phyloP scores from a whole-genome alignment of 257 asterid species.

The Solanum clarkiae region DNA sequence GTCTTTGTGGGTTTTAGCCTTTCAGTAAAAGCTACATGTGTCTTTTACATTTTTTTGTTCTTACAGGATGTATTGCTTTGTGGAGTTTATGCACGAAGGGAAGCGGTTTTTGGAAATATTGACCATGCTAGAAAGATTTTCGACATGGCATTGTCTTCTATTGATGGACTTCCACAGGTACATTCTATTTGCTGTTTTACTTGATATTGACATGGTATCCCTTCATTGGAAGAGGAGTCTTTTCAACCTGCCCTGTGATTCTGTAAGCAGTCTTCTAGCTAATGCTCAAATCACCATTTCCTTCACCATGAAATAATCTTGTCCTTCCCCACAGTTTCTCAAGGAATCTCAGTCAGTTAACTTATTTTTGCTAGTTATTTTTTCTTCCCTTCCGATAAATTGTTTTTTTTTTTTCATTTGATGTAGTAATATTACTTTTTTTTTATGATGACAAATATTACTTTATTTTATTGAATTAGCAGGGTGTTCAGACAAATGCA shows the following conservation, averaged over 20 bases:
- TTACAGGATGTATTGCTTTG: conserved; percentile 85
- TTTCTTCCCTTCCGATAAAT: not conserved
- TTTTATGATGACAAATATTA: too few relatives aligned
- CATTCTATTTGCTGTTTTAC: conserved; percentile 1
- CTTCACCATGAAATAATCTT: not conserved
- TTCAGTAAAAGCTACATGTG: not conserved
- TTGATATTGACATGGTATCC: not conserved
- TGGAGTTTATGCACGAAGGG: conserved; percentile 92
- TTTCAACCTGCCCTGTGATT: not conserved
- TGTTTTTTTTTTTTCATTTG: not conserved
- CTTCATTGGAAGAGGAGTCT: not conserved
- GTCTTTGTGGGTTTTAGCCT: not conserved
- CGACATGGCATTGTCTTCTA: conserved; percentile 87
- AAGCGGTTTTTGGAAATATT: conserved; percentile 71
- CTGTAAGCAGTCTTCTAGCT: not conserved
- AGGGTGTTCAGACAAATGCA: conserved; percentile 51
- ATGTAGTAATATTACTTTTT: not conserved
- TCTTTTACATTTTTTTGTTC: not conserved
- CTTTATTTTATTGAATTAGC: conserved; percentile 5
- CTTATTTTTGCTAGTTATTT: not conserved
- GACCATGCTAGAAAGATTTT: conserved; percentile 85
- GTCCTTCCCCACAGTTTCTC: not conserved
- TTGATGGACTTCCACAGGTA: conserved; percentile 83
- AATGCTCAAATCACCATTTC: not conserved
- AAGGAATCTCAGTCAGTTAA: not conserved